Evolutionary conservation across 768 basidiomycete species (phyloP).

Genomic region (Podaxis mareebaensis): DNA sequence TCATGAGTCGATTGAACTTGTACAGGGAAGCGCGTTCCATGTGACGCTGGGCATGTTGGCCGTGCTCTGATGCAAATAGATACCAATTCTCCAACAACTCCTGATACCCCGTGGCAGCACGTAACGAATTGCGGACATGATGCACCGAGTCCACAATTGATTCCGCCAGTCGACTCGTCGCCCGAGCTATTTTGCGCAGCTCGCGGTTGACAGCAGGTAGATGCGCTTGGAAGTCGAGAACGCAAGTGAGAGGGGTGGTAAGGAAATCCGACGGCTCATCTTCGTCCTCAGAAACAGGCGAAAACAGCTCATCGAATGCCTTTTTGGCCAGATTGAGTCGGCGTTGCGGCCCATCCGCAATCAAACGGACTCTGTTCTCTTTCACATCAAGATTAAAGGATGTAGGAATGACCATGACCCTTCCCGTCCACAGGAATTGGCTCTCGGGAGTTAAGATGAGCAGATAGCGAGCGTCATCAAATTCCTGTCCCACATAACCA

Average conservation of each 20-base stretch:
- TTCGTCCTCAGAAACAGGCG: slow-evolving; percentile 65
- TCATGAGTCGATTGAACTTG: slow-evolving; percentile 81
- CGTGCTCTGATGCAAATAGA: slow-evolving; percentile 94
- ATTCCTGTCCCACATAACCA: slow-evolving; percentile 47
- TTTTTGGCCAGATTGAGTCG: slow-evolving; percentile 78
- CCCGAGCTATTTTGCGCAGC: slow-evolving; percentile 85
- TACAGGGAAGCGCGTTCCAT: slow-evolving; percentile 73
- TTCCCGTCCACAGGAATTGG: slow-evolving; percentile 91
- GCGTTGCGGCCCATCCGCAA: slow-evolving; percentile 86
- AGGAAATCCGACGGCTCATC: slow-evolving; percentile 28
- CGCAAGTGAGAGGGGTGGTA: slow-evolving; percentile 42
- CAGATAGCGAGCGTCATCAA: slow-evolving; percentile 72
- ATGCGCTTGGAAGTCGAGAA: slow-evolving; percentile 86
- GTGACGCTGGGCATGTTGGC: slow-evolving; percentile 83
- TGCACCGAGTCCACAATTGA: slow-evolving; percentile 92
- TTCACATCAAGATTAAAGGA: slow-evolving; percentile 81
- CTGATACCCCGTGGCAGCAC: slow-evolving; percentile 63
- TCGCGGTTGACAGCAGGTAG: slow-evolving; percentile 88
- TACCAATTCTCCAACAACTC: slow-evolving; percentile 95
- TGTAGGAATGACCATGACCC: slow-evolving; percentile 76
- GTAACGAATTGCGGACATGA: slow-evolving; percentile 72
- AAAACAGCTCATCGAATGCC: slow-evolving; percentile 66
- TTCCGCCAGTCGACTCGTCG: slow-evolving; percentile 88
- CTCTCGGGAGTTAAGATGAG: slow-evolving; percentile 83
- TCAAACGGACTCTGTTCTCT: slow-evolving; percentile 87